Conservation (phyloP, 2,329 filamentous ascomycete genomes). For the Beauveria asiatica region DNA sequence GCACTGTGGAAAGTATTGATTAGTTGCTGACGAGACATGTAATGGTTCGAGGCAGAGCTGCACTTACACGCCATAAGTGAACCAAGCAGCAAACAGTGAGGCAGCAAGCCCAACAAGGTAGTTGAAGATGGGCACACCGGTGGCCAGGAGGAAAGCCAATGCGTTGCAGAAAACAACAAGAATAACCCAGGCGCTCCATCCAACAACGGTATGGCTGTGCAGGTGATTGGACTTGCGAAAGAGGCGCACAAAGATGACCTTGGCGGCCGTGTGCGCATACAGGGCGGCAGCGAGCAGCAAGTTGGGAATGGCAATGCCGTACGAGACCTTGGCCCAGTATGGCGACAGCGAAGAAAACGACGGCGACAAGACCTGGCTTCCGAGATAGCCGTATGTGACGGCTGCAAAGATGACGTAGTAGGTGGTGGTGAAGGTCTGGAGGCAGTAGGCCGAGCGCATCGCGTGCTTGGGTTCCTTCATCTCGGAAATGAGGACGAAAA, state of each 20-base stretch:
- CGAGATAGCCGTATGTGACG: conserved; percentile 43
- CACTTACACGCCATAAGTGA: conserved; percentile 38
- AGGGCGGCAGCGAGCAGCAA: conserved; percentile 40
- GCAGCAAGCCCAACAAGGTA: conserved; percentile 44
- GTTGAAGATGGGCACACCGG: conserved; percentile 45
- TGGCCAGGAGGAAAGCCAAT: conserved; percentile 32
- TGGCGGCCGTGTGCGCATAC: conserved; percentile 43
- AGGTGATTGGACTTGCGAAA: conserved; percentile 38
- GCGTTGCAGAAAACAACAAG: conserved; percentile 38
- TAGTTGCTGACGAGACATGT: background rate
- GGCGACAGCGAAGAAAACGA: conserved; percentile 37
- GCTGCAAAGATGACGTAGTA: conserved; percentile 43
- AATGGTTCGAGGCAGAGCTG: no score
- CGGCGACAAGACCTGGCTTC: conserved; percentile 35
- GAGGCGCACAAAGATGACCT: conserved; percentile 41
- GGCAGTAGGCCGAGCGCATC: conserved; percentile 41
- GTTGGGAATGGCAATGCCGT: conserved; percentile 41
- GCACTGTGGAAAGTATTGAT: conserved; percentile 18
- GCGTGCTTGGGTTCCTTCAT: conserved; percentile 42
- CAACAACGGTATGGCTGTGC: conserved; percentile 36
- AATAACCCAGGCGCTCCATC: conserved; percentile 38
- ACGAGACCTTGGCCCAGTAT: conserved; percentile 40
- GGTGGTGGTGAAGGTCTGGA: conserved; percentile 40
- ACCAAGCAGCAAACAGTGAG: conserved; percentile 44
- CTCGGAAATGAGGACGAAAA: conserved; percentile 45